These are phyloP conservation scores for Bruguiera hainesii DNA, from an alignment of 441 rosid genomes.

Conservation along the genomic window DNA sequence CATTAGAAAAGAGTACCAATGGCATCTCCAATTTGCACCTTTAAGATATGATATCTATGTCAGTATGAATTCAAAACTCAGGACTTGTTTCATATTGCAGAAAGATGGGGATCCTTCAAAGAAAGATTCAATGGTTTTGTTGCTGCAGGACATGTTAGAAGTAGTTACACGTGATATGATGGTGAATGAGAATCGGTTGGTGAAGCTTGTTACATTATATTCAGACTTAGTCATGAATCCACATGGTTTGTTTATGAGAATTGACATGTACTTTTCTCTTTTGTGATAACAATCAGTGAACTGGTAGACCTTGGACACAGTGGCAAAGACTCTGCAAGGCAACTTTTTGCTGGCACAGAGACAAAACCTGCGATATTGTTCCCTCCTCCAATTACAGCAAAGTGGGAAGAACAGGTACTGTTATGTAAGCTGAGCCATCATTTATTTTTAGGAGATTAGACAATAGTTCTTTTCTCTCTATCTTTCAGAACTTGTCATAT, in stretches of 20 bases:
- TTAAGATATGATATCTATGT: neutral
- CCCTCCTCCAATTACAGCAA: constrained; percentile 80
- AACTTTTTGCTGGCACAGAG: constrained; percentile 90
- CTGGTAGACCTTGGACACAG: constrained; percentile 79
- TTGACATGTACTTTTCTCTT: constrained; percentile 10
- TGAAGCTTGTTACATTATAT: constrained; percentile 26
- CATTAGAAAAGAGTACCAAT: constrained; percentile 6
- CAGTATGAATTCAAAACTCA: constrained; percentile 5
- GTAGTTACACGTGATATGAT: constrained; percentile 94
- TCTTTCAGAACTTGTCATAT: constrained; percentile 9
- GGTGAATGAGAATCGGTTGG: constrained; percentile 95
- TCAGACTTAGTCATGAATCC: constrained; percentile 7
- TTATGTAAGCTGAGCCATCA: constrained; percentile 16
- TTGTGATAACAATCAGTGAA: constrained; percentile 48
- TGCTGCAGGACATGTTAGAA: constrained; percentile 97
- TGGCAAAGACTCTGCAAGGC: constrained; percentile 91
- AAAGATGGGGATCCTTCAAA: constrained; percentile 85
- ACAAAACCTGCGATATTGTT: constrained; percentile 76
- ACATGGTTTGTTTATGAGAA: constrained; percentile 14
- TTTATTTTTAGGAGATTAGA: constrained; percentile 10
- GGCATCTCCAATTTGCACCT: constrained; percentile 4
- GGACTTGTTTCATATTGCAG: constrained; percentile 45
- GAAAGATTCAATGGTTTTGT: constrained; percentile 67
- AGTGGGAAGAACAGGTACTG: constrained; percentile 95
- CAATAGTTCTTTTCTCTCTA: neutral